Evolutionary conservation across 495 filamentous ascomycete species (phyloP).

Genomic region (Elaphomyces granulatus): DNA sequence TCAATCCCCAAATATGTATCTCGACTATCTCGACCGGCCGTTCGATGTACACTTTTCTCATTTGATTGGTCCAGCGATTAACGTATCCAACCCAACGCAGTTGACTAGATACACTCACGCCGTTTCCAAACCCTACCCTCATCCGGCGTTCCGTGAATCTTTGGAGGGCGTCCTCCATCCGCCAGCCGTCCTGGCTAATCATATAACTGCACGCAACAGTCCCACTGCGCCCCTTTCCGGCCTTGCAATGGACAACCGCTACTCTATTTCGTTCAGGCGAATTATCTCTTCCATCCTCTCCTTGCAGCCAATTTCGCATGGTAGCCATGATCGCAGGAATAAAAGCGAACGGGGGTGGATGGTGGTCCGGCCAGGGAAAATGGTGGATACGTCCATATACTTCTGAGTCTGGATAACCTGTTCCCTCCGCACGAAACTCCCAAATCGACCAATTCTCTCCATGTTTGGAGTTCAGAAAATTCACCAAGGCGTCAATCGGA

Average conservation of each 20-base stretch:
- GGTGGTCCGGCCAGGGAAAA: conserved; percentile 94
- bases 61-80: conserved; percentile 61
- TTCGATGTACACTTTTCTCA: conserved; percentile 69
- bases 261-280: conserved; percentile 34
- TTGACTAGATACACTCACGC: conserved; percentile 90
- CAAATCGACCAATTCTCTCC: conserved; percentile 77
- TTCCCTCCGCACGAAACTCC: conserved; percentile 95
- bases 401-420: conserved; percentile 82
- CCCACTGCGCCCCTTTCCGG: conserved; percentile 89
- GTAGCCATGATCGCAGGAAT: conserved; percentile 78
- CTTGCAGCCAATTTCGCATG: conserved; percentile 75
- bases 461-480: conserved; percentile 76
- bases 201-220: conserved; percentile 77
- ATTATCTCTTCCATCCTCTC: conserved; percentile 24
- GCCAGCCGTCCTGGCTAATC: conserved; percentile 83
- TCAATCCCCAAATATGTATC: conserved; percentile 78
- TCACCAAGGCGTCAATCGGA: conserved; percentile 68
- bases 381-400: conserved; percentile 74
- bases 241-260: conserved; percentile 92
- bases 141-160: conserved; percentile 81
- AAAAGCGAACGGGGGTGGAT: conserved; percentile 82
- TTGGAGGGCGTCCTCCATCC: conserved; percentile 56
- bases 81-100: conserved; percentile 81
- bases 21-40: conserved; percentile 72
- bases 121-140: conserved; percentile 72